A percentile compares a stretch with the other conserved stretches of the same genome.
Evolutionary conservation across 2,329 filamentous ascomycete species (phyloP).

Genomic region (Pyricularia pennisetigena): DNA sequence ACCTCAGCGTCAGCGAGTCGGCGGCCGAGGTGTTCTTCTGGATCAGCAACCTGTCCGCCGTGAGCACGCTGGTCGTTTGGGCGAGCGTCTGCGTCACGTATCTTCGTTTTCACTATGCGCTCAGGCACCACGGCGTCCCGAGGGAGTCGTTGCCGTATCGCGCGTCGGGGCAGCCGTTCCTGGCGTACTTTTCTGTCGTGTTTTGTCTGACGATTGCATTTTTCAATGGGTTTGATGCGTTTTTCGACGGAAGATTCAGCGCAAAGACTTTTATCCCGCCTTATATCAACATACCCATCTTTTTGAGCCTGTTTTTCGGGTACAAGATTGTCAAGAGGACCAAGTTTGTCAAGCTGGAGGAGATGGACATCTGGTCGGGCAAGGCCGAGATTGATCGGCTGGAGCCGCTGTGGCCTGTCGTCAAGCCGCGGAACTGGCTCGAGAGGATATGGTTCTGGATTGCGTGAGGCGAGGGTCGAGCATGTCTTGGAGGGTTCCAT

Average conservation of each 20-base stretch:
- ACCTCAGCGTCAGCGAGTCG: conserved; percentile 44
- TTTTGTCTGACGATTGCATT: conserved; percentile 57
- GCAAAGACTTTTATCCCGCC: conserved; percentile 18
- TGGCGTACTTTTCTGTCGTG: conserved; percentile 52
- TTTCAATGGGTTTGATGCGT: conserved; percentile 64
- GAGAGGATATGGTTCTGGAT: conserved; percentile 49
- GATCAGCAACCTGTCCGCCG: conserved; percentile 36
- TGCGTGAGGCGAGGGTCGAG: conserved; percentile 16
- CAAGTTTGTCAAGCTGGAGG: conserved; percentile 6
- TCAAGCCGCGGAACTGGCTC: conserved; percentile 38
- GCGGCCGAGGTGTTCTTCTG: conserved; percentile 10
- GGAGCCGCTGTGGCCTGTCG: conserved; percentile 24
- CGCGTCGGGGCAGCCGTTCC: conserved; percentile 56
- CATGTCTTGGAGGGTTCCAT: no score
- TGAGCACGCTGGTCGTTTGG: conserved; percentile 62
- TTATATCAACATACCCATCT: conserved; percentile 25
- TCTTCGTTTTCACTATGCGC: conserved; percentile 57
- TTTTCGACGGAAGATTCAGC: conserved; percentile 43
- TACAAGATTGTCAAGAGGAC: conserved; percentile 12
- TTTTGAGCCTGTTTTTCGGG: conserved; percentile 12
- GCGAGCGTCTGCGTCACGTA: conserved; percentile 59
- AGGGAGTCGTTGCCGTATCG: conserved; percentile 56
- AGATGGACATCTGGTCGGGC: conserved; percentile 28
- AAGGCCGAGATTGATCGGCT: conserved; percentile 47
- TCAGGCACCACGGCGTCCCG: conserved; percentile 53